Percentiles rank a stretch among this genome's conserved stretches.
These are phyloP conservation scores for Tolypocladium pustulatum DNA, from an alignment of 2,329 filamentous ascomycete species.

Conservation along the genomic window DNA sequence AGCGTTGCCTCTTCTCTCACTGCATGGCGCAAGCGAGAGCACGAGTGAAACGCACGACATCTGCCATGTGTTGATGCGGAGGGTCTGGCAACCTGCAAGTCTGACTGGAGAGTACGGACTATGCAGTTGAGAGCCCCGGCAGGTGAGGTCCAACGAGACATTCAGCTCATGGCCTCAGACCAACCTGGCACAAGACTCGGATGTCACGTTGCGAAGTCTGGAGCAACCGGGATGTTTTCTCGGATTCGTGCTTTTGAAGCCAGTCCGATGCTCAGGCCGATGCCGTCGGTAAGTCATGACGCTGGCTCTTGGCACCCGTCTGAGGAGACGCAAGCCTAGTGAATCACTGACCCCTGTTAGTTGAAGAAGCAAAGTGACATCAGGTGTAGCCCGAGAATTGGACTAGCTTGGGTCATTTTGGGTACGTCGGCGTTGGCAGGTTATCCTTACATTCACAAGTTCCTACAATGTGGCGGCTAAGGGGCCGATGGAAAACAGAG, in stretches of 20 bases:
- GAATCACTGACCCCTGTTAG: neutral
- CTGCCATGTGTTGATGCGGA: neutral
- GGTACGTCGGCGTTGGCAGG: neutral
- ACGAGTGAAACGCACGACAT: neutral
- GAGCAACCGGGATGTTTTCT: neutral
- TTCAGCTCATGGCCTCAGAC: neutral
- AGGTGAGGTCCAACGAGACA: neutral
- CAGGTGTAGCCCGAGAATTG: neutral
- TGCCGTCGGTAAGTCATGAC: neutral
- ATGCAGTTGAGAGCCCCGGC: neutral
- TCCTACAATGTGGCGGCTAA: no score
- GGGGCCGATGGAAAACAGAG: no score
- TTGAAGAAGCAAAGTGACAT: neutral
- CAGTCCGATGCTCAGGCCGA: neutral
- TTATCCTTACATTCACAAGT: neutral
- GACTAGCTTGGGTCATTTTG: neutral
- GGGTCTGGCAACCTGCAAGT: neutral
- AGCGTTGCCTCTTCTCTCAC: neutral
- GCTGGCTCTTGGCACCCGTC: neutral
- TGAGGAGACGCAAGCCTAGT: neutral
- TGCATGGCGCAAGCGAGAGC: neutral
- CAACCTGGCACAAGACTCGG: neutral
- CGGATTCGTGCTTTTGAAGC: neutral
- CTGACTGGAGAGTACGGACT: neutral
- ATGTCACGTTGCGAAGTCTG: neutral